phyloP scores from a whole-genome alignment of 805 yeast species.

The Clavispora asparagi region DNA sequence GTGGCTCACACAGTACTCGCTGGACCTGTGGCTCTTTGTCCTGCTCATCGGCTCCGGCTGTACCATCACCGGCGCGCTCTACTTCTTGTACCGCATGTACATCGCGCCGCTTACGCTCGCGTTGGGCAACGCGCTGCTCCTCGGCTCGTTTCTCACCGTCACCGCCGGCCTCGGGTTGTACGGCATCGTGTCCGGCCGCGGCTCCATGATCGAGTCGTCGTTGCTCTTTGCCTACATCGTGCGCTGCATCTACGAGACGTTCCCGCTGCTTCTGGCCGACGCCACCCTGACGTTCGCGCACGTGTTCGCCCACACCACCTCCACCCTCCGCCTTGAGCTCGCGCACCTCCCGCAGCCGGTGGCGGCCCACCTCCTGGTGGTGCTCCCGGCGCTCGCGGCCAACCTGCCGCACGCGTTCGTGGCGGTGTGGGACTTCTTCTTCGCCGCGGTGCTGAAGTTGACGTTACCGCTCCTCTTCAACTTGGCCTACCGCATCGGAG shows the following conservation, averaged over 20 bases:
- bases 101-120: constrained; percentile 69
- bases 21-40: constrained; percentile 76
- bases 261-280: constrained; percentile 73
- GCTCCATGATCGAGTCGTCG: constrained; percentile 88
- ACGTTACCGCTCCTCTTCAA: constrained; percentile 80
- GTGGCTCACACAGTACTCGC: constrained; percentile 56
- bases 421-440: constrained; percentile 50
- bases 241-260: constrained; percentile 86
- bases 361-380: constrained; percentile 20
- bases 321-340: constrained; percentile 28
- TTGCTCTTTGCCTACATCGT: constrained; percentile 86
- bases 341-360: constrained; percentile 34
- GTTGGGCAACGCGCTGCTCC: constrained; percentile 67
- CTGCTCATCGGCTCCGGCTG: constrained; percentile 69
- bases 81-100: constrained; percentile 79
- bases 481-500: constrained; percentile 78
- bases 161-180: constrained; percentile 70
- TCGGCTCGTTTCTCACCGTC: constrained; percentile 80
- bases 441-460: constrained; percentile 52
- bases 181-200: constrained; percentile 79
- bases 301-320: constrained; percentile 30
- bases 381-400: constrained; percentile 44
- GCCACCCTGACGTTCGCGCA: constrained; percentile 29
- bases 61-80: constrained; percentile 68
- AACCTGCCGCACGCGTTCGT: constrained; percentile 50